Base-by-base conservation (phyloP, 768 basidiomycete species). In the Leccinum longicurvipes region DNA sequence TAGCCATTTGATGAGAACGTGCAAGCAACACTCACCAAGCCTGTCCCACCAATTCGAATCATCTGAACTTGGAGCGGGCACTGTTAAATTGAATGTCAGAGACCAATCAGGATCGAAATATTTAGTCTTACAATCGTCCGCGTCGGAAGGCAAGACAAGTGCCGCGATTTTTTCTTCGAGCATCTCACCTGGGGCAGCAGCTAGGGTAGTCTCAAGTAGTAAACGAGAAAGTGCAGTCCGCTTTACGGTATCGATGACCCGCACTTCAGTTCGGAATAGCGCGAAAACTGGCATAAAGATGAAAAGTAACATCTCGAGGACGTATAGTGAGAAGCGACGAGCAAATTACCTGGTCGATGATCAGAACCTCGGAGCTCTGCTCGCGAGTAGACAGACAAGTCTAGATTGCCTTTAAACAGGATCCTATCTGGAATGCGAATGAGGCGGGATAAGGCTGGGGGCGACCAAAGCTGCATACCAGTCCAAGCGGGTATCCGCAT, bases 401-500 rank as follows among this genome's bases (percentile, higher is more conserved):
- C 86, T 24, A 98, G 77, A 31, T 77, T 75, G 10, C 96, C 96
- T 58, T 82, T 83, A 74, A 87, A 95, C 55, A 99, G 69, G 8
- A 99, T 84, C n/a, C 97, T 91, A 76, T 99, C 97, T 93, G 65
- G n/a, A 36, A 52, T 7, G 17, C 31, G 47, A 50, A 44, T 70
- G 54, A 57, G 58, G 39, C 4, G 4, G 23, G 25, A 21, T 45
- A 2, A 29, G 21, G 10, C 48, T 24, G 39, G 19, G 21, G 36
- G 27, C 54, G 32, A 15, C 27, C n/a, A 28, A 36, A 51, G 36
- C 6, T 28, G 28, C 80, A 56, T 54, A 93, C 93, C 93, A 63
- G 96, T 98, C 95, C 95, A 98, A 17, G 96, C 93, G 6, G 97
- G 97, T 66, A 97, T 88, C 24, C 97, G 83, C 81, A 87, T 84